Conservation (phyloP, 768 basidiomycete genomes). For the Boletus insuetus region DNA sequence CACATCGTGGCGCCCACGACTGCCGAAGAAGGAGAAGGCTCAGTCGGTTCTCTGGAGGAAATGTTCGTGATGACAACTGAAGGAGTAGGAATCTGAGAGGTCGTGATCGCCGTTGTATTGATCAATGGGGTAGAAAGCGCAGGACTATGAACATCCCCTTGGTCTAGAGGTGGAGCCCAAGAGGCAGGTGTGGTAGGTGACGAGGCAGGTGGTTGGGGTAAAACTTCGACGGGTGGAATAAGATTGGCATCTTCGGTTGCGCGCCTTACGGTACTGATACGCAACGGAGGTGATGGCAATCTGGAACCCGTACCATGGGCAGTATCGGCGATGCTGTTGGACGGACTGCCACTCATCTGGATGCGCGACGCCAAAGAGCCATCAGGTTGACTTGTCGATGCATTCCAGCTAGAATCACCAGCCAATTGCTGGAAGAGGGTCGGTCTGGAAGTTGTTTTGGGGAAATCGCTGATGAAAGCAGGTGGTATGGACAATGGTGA, state of each 20-base stretch:
- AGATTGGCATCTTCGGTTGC: conserved; percentile 8
- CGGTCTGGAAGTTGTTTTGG: conserved; percentile 17
- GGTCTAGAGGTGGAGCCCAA: background rate
- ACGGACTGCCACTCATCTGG: conserved; percentile 9
- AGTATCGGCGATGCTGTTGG: background rate
- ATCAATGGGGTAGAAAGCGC: background rate
- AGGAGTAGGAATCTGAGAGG: conserved; percentile 1
- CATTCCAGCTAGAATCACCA: background rate
- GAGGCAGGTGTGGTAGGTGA: conserved; percentile 13
- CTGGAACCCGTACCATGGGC: background rate
- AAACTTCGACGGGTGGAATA: conserved; percentile 33
- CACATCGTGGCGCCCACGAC: background rate
- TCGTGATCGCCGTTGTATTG: background rate
- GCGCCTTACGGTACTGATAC: background rate
- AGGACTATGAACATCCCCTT: background rate
- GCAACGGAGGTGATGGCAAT: background rate
- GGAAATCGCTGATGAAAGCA: background rate
- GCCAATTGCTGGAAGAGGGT: conserved; percentile 23
- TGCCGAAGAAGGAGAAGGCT: background rate
- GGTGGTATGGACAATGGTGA: conserved; percentile 11
- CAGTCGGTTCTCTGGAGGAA: background rate
- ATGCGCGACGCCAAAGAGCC: conserved; percentile 26
- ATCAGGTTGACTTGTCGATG: conserved; percentile 7
- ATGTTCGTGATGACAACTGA: background rate
- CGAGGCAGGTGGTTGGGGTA: conserved; percentile 20